Evolutionary conservation across 2,329 filamentous ascomycete genomes (phyloP).

Genomic region (Epichloe brachyelytri): DNA sequence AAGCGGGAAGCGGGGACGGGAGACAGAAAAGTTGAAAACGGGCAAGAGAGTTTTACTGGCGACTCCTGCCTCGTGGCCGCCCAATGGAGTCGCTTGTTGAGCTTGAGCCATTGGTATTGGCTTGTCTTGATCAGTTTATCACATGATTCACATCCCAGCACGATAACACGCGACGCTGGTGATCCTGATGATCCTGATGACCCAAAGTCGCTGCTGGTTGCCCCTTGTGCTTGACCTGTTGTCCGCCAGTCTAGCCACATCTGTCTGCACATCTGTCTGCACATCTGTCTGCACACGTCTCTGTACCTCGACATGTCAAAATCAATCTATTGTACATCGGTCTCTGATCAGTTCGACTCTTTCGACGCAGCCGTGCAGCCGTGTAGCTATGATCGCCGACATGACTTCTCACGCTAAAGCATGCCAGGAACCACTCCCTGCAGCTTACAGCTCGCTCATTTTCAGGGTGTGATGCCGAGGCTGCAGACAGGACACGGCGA

Average conservation of each 20-base stretch:
- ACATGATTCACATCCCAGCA: neutral
- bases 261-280: neutral
- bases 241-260: neutral
- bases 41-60: neutral
- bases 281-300: neutral
- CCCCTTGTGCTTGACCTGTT: too few relatives aligned
- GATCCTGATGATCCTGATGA: too few relatives aligned
- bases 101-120: too few relatives aligned
- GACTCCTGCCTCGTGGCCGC: slow-evolving; percentile 1
- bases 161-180: neutral
- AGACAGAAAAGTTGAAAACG: neutral
- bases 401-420: neutral
- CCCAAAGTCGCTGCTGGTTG: too few relatives aligned
- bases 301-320: neutral
- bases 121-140: too few relatives aligned
- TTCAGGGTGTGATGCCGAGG: neutral
- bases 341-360: neutral
- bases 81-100: neutral
- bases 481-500: neutral
- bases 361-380: neutral
- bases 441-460: neutral
- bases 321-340: neutral
- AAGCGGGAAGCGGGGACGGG: neutral
- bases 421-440: neutral
- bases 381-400: neutral